Percentiles rank a stretch among this genome's conserved stretches.
phyloP scores from a whole-genome alignment of 768 basidiomycete species.

The Lanmaoa pseudosensibilis region DNA sequence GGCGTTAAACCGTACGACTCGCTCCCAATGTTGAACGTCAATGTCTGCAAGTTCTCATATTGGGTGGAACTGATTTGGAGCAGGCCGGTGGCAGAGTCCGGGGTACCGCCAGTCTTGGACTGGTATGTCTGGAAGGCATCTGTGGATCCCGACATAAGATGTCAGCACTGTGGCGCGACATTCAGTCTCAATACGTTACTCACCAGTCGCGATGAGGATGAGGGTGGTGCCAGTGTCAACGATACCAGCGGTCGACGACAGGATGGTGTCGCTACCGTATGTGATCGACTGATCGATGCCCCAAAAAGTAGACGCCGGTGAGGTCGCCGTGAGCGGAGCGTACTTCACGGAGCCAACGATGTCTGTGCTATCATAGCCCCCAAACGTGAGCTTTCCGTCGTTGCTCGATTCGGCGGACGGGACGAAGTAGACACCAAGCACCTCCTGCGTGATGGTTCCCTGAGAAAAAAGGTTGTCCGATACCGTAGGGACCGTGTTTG shows the following conservation, averaged over 20 bases:
- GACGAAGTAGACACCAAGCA: constrained; percentile 35
- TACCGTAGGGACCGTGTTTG: constrained; percentile 31
- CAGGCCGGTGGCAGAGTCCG: constrained; percentile 26
- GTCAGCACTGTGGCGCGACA: background rate
- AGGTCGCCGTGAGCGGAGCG: constrained; percentile 22
- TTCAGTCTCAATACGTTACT: background rate
- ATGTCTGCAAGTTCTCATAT: constrained; percentile 18
- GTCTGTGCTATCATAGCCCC: constrained; percentile 16
- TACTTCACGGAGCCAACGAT: constrained; percentile 18
- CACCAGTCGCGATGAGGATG: constrained; percentile 30
- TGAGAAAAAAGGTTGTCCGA: constrained; percentile 33
- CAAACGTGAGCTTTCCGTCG: constrained; percentile 29
- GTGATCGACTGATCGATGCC: constrained; percentile 15
- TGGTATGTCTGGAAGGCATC: constrained; percentile 25
- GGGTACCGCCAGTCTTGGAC: constrained; percentile 23
- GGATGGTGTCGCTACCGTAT: background rate
- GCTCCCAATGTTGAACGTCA: constrained; percentile 28
- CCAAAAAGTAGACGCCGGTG: constrained; percentile 27
- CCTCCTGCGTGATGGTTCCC: constrained; percentile 24
- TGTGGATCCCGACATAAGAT: background rate
- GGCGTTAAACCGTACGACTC: constrained; percentile 11
- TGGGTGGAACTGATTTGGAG: constrained; percentile 25
- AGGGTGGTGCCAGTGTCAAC: constrained; percentile 27
- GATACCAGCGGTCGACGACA: constrained; percentile 18
- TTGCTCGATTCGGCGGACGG: constrained; percentile 19